A percentile compares a stretch with the other conserved stretches of the same genome.
phyloP scores from a whole-genome alignment of 495 filamentous ascomycete species.

The Poronia punctata region DNA sequence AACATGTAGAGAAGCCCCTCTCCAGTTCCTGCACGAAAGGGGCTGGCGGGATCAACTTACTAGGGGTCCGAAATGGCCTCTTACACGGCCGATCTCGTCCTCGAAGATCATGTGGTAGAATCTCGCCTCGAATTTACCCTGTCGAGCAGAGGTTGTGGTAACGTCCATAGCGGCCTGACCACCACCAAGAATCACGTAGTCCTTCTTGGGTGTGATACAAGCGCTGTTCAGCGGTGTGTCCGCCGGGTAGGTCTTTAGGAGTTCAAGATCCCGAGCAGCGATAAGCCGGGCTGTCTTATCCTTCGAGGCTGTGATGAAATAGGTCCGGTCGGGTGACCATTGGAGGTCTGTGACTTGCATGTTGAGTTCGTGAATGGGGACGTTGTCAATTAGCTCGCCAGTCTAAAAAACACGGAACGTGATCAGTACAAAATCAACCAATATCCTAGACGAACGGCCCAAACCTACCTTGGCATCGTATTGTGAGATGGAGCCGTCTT shows the following conservation, averaged over 20 bases:
- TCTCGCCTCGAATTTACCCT: slow-evolving; percentile 97
- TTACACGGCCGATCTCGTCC: slow-evolving; percentile 94
- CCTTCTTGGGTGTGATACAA: slow-evolving; percentile 86
- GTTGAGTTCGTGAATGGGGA: slow-evolving; percentile 76
- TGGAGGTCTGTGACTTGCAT: slow-evolving; percentile 86
- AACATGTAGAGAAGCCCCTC: too few species aligned
- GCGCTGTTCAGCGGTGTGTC: slow-evolving; percentile 98
- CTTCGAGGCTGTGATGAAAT: slow-evolving; percentile 96
- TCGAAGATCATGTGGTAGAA: slow-evolving; percentile 99
- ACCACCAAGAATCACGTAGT: slow-evolving; percentile 94
- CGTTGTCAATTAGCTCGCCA: slow-evolving; percentile 73
- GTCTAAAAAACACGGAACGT: slow-evolving; percentile 45
- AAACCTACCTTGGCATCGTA: slow-evolving; percentile 79
- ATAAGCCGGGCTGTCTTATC: slow-evolving; percentile 92
- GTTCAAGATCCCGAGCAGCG: slow-evolving; percentile 72
- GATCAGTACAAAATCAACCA: slow-evolving; percentile 11
- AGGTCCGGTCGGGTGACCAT: slow-evolving; percentile 87
- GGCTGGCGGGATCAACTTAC: slow-evolving; percentile 48
- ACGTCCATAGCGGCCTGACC: slow-evolving; percentile 99
- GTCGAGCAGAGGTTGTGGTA: slow-evolving; percentile 85
- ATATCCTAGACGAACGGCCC: too few species aligned
- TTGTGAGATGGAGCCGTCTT: slow-evolving; percentile 89
- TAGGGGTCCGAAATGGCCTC: slow-evolving; percentile 93
- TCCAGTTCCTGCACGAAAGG: too few species aligned
- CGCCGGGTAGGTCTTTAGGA: slow-evolving; percentile 83